Evolutionary conservation across 495 filamentous ascomycete genomes (phyloP), one percentile per base, ranked within the genome.

Genomic region (Lophiostoma macrostomum): DNA sequence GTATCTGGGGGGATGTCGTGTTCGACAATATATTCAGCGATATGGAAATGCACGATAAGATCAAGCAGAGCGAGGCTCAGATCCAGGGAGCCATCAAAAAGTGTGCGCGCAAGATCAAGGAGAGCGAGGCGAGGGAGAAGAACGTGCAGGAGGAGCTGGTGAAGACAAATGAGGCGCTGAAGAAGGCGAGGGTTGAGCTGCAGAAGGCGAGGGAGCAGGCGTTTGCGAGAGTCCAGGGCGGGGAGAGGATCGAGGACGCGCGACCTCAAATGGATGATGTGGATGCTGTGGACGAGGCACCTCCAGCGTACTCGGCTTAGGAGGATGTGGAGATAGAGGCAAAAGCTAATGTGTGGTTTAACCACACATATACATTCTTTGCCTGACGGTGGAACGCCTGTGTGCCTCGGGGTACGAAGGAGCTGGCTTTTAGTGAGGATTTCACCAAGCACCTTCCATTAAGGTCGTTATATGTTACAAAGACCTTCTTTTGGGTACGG

Each of bases 21-120:
- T 77, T 76, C 46, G 71, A 77, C 56, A 76, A 76, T 37, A 65
- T 76, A 37, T 74, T 74, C 50, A 66, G 64, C 11, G 72, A 77
- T 58, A 69, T 74, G 68, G 64, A 55, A 5, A 71, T 74, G 48
- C 71, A 75, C 31, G 68, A 74, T 4, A 64, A 70, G 58, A 74
- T 79, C 61, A 70, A 74, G 52, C 56, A 65, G 29, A 71, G 67
- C 13, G 46, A 45, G 12, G 30, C 20, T 19, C 53, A 65, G 56
- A 53, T 74, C n/a, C 16, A 67, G 38, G 50, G 53, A 13, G 70
- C 70, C 31, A 22, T 45, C 14, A 16, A 48, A 14, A 62, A 45
- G 11, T 43, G 72, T 31, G 37, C 41, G 18, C 34, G 46, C 6
- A 53, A 64, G 30, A 16, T 71, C 0, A 50, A 36, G 13, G 36